phyloP scores from a whole-genome alignment of 139 green algal species.

The Haematococcus lacustris region DNA sequence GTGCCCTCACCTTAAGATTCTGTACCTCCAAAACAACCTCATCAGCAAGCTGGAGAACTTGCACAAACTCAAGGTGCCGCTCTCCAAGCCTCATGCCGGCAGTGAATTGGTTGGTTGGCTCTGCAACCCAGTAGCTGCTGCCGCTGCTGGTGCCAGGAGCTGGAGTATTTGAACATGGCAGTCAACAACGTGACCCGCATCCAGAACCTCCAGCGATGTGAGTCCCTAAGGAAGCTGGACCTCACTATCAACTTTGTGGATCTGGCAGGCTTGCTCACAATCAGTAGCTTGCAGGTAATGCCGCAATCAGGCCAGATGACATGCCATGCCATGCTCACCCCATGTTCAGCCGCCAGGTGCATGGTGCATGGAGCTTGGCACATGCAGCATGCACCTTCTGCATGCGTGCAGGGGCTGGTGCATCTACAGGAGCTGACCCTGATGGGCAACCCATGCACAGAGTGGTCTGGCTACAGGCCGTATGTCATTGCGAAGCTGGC shows the following conservation, averaged over 20 bases:
- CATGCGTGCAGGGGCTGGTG: too few species aligned
- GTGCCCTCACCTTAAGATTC: conserved; percentile 76
- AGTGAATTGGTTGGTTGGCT: too few species aligned
- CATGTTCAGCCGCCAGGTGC: too few species aligned
- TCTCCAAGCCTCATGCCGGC: too few species aligned
- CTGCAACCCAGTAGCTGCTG: too few species aligned
- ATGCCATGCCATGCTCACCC: too few species aligned
- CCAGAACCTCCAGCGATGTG: conserved; percentile 83
- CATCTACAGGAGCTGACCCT: conserved; percentile 65
- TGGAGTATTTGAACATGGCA: conserved; percentile 87
- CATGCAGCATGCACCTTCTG: too few species aligned
- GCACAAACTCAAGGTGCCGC: conserved; percentile 86
- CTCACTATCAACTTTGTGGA: conserved; percentile 86
- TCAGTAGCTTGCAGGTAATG: conserved; percentile 46
- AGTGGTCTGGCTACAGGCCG: conserved; percentile 67
- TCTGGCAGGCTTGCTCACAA: conserved; percentile 45
- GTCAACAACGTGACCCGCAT: conserved; percentile 86
- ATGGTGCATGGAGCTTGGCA: too few species aligned
- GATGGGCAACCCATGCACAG: conserved; percentile 81
- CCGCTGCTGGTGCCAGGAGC: too few species aligned
- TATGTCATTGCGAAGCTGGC: conserved; percentile 77
- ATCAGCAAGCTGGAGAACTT: conserved; percentile 84
- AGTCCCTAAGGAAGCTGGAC: conserved; percentile 84
- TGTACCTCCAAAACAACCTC: conserved; percentile 90
- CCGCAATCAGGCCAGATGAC: too few species aligned